These are phyloP conservation scores for Alloascoidea hylecoeti DNA, from an alignment of 805 yeast genomes.

Conservation along the genomic window DNA sequence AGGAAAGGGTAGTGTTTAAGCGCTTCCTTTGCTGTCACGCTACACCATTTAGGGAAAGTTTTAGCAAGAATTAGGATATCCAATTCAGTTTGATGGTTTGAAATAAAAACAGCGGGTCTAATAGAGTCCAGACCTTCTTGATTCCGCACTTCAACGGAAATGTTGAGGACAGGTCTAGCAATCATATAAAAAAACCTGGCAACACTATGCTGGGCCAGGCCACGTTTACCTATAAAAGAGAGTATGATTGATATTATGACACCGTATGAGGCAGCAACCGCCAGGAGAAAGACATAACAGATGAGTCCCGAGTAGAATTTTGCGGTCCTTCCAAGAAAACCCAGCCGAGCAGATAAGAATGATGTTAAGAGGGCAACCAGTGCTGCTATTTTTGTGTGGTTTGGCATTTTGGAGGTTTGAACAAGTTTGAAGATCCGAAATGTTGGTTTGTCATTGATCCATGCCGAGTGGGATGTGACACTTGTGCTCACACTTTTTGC, in stretches of 20 bases:
- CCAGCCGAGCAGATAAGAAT: background rate
- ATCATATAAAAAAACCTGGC: constrained; percentile 67
- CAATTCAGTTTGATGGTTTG: constrained; percentile 85
- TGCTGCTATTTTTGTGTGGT: background rate
- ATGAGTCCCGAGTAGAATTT: background rate
- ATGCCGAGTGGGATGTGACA: background rate
- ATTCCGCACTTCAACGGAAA: constrained; percentile 55
- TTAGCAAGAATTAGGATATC: constrained; percentile 75
- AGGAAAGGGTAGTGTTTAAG: constrained; percentile 76
- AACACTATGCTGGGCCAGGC: constrained; percentile 77
- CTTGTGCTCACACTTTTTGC: background rate
- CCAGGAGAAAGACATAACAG: constrained; percentile 1
- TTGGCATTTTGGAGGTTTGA: background rate
- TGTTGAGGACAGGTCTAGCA: constrained; percentile 49
- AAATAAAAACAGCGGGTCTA: constrained; percentile 65
- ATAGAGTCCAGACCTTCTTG: constrained; percentile 36
- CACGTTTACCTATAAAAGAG: constrained; percentile 56
- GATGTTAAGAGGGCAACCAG: background rate
- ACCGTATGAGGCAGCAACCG: constrained; percentile 2
- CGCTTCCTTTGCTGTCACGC: constrained; percentile 84
- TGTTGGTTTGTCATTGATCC: background rate
- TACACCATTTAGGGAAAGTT: constrained; percentile 76
- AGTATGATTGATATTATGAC: constrained; percentile 54
- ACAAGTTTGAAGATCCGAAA: background rate
- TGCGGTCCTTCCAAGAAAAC: constrained; percentile 1